A percentile compares a stretch with the other conserved stretches of the same genome.
Evolutionary conservation across 2,329 filamentous ascomycete genomes (phyloP).

Genomic region (Achaetomium macrosporum): DNA sequence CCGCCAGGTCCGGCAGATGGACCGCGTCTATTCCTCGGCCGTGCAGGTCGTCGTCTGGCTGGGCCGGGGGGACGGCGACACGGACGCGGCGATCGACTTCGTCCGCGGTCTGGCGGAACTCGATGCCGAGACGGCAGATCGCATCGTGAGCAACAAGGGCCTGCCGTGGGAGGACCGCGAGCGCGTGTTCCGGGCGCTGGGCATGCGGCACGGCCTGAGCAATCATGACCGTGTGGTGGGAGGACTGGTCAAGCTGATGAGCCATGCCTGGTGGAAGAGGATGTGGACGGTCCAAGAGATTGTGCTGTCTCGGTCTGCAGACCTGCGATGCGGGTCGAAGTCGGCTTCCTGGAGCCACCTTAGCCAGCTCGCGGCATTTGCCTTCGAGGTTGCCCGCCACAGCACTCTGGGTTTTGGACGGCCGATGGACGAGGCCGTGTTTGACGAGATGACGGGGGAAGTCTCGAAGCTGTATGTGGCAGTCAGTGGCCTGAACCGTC

Average conservation of each 20-base stretch:
- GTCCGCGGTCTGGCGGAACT: no score
- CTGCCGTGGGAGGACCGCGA: neutral
- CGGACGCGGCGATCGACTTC: neutral
- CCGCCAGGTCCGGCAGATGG: neutral
- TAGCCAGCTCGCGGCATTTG: no score
- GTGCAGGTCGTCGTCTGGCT: neutral
- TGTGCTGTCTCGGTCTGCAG: neutral
- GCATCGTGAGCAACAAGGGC: no score
- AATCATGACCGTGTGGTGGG: neutral
- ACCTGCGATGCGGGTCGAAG: neutral
- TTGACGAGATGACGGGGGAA: no score
- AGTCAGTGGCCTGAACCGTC: neutral
- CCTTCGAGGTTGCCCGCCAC: no score
- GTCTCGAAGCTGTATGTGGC: neutral
- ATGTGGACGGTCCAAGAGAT: neutral
- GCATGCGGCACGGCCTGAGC: neutral
- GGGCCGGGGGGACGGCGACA: neutral
- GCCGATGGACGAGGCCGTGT: no score
- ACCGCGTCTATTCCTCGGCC: neutral
- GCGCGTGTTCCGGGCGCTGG: neutral
- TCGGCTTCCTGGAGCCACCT: no score
- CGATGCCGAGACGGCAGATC: no score
- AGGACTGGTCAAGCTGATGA: neutral
- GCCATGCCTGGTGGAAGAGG: neutral
- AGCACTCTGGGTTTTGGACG: no score